Evolutionary conservation across 2,329 filamentous ascomycete species (phyloP).

Genomic region (Cytospora leucostoma): DNA sequence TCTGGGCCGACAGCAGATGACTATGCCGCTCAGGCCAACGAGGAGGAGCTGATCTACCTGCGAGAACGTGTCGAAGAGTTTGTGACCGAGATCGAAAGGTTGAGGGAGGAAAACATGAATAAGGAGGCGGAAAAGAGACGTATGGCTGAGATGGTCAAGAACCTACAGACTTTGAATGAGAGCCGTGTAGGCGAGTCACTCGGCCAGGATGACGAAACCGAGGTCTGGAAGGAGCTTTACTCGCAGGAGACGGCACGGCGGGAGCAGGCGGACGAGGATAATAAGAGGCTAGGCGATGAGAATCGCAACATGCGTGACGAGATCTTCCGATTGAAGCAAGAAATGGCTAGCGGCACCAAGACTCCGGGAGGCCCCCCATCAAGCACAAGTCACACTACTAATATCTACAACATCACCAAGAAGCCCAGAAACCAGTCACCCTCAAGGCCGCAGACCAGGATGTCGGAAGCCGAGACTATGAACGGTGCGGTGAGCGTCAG

Average conservation of each 20-base stretch:
- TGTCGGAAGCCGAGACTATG: constrained; percentile 54
- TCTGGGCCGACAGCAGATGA: constrained; percentile 58
- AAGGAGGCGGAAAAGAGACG: constrained; percentile 85
- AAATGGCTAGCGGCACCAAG: constrained; percentile 43
- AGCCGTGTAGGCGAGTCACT: constrained; percentile 38
- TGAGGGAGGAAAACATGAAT: constrained; percentile 74
- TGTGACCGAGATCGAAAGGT: constrained; percentile 77
- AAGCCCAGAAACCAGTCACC: constrained; percentile 51
- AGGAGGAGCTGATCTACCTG: constrained; percentile 83
- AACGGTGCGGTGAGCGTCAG: constrained; percentile 51
- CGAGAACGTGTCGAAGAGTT: constrained; percentile 85
- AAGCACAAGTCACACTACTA: constrained; percentile 60
- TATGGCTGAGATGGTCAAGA: constrained; percentile 75
- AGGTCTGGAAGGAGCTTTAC: constrained; percentile 55
- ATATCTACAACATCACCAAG: constrained; percentile 65
- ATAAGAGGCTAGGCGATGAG: constrained; percentile 76
- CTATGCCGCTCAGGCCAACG: constrained; percentile 63
- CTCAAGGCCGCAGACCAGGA: constrained; percentile 51
- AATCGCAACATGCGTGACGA: constrained; percentile 83
- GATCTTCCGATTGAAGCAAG: constrained; percentile 70
- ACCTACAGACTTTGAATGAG: constrained; percentile 60
- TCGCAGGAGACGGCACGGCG: constrained; percentile 88
- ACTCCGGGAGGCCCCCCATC: constrained; percentile 28
- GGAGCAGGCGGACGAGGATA: constrained; percentile 89
- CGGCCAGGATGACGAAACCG: constrained; percentile 41